Evolutionary conservation across 352 stramenopile genomes (phyloP).

Genomic region (Pythium grandisporangium): DNA sequence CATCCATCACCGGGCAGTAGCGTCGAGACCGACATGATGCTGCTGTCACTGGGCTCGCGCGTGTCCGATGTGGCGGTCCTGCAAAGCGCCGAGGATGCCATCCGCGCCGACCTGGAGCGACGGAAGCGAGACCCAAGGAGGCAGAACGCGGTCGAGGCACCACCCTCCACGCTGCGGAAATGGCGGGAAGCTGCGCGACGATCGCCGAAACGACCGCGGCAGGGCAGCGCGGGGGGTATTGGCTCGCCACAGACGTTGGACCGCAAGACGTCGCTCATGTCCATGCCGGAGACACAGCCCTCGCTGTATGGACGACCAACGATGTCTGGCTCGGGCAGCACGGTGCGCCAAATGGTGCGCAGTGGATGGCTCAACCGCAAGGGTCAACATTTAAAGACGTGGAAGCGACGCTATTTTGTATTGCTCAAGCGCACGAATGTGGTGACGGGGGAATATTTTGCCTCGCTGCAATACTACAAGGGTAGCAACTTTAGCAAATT

Average conservation of each 20-base stretch:
- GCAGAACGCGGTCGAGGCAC: conserved; percentile 17
- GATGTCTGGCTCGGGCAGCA: conserved; percentile 30
- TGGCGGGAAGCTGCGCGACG: conserved; percentile 10
- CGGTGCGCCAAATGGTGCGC: conserved; percentile 15
- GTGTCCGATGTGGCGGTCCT: conserved; percentile 60
- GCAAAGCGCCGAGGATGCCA: conserved; percentile 50
- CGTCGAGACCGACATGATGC: conserved; percentile 17
- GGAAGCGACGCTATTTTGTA: conserved; percentile 84
- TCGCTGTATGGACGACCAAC: conserved; percentile 1
- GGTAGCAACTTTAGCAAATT: conserved; percentile 74
- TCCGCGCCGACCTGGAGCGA: conserved; percentile 9
- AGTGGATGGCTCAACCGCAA: conserved; percentile 26
- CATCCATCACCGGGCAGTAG: no score
- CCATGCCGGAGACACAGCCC: background rate
- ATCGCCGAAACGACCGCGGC: conserved; percentile 4
- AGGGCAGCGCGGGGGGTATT: background rate
- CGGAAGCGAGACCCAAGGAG: conserved; percentile 19
- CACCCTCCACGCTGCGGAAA: conserved; percentile 11
- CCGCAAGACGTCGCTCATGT: conserved; percentile 3
- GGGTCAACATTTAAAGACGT: conserved; percentile 48
- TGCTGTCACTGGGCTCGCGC: conserved; percentile 22
- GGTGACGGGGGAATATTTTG: conserved; percentile 54
- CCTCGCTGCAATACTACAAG: conserved; percentile 81
- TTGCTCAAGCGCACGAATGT: conserved; percentile 74
- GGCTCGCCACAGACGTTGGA: background rate